Base-by-base conservation (phyloP, 2,329 filamentous ascomycete species). In the Fusarium lyarnte region DNA sequence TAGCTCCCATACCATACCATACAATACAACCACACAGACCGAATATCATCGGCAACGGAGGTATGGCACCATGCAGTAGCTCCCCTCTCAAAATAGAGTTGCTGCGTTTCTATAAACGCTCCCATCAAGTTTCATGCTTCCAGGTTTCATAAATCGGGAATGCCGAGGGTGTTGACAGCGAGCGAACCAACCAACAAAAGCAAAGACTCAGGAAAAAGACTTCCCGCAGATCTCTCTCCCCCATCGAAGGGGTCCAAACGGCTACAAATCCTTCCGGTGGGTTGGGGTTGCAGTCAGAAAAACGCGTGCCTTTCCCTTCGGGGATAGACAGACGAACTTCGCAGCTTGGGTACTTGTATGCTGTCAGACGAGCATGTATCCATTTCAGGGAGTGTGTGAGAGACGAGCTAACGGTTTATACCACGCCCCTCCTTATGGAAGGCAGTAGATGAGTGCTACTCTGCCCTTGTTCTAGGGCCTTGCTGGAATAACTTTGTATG, bases 241-340 rank as follows among this genome's bases (percentile, higher is more conserved):
- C 33, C 33, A 29, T 53, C 5, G 33, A 33, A 36, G 53, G 36
- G 45, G 27, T 63, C 66, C 45, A 62, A 33, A 36, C 46, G 38
- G 33, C 35, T 25, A 13, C 43, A 43, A 58, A 49, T 54, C 68
- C 29, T 69, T 36, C 57, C 61, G 62, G 46, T 76, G 74, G 74
- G 74, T 76, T 76, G 74, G 72, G 74, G 74, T 76, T 75, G 51
- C 74, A 72, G 63, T 36, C 46, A 49, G 16, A 36, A 33, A 36
- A 27, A 27, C 58, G 45, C 43, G 38, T 42, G 42, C 54, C 23
- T 49, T 73, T 54, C 51, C 69, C 8, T 39, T 43, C 36, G 25
- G 42, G 58, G 58, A 54, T 23, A n/a, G 27, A 25, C 17, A 33
- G 12, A 45, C 63, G 36, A 67, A 45, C 47, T 52, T 65, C 36